A percentile compares a stretch with the other conserved stretches of the same genome.
Conservation (phyloP, 768 basidiomycete genomes). For the Rhodosporidiobolus odoratus region DNA sequence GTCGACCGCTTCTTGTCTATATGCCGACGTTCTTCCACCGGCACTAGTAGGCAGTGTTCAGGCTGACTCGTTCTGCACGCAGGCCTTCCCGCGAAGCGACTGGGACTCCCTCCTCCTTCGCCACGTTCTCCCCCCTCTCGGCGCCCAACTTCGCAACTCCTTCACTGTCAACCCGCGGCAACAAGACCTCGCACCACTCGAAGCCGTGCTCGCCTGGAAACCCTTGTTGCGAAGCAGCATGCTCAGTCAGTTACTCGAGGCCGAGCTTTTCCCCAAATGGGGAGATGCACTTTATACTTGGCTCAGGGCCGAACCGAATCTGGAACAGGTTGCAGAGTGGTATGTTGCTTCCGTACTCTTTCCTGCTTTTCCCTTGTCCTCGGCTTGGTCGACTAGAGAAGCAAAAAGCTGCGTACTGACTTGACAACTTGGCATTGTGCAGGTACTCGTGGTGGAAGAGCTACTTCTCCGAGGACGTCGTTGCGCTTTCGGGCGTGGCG, state of each 20-base stretch:
- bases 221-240: constrained; percentile 67
- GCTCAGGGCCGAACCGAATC: constrained; percentile 82
- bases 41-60: not conserved
- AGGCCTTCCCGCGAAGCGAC: constrained; percentile 72
- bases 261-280: constrained; percentile 97
- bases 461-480: constrained; percentile 66
- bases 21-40: not conserved
- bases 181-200: constrained; percentile 78
- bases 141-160: constrained; percentile 69
- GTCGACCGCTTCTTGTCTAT: constrained; percentile 40
- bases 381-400: not conserved
- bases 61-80: not conserved
- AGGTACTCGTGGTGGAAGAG: constrained; percentile 71
- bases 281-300: constrained; percentile 82
- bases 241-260: constrained; percentile 75
- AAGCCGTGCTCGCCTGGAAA: constrained; percentile 71
- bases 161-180: constrained; percentile 85
- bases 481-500: constrained; percentile 60
- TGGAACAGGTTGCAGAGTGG: constrained; percentile 91
- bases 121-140: constrained; percentile 86
- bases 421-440: not conserved
- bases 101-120: constrained; percentile 91
- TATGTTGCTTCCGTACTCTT: constrained; percentile 54
- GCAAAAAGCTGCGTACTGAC: not conserved
- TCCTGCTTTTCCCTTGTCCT: not conserved